Base-by-base conservation (phyloP, 2,329 filamentous ascomycete species). In the Drechslera avenae region DNA sequence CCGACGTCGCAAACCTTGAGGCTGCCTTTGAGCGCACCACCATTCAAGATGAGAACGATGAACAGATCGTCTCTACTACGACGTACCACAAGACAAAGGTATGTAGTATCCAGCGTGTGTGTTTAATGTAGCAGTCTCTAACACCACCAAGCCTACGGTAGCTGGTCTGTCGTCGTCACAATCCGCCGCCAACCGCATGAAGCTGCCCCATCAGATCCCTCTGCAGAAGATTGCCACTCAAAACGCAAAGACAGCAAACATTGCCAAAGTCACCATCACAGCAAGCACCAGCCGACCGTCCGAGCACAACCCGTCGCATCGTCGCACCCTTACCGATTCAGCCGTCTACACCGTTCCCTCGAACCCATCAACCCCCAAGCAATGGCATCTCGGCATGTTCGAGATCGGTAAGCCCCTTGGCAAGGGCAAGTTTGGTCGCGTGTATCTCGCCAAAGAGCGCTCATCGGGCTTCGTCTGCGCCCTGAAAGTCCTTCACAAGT, bases 311-410 rank as follows among this genome's bases (percentile, higher is more conserved):
- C 50, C 68, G 3, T 53, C 58, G 73, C 79, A 28, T 74, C 43
- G 73, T 69, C 59, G 69, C 70, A 73, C 69, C 65, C 59, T 71
- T 67, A 73, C 69, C 13, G 83, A 86, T 60, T 78, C 79, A 36
- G 80, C 80, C 44, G 42, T 75, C 58, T 69, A 71, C 65, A 56
- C 66, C 44, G 67, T 72, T 50, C 71, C 75, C 34, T 60, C 65
- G 1, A 47, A 51, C 17, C 48, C 48, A 5, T 43, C 48, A 21
- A 59, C 72, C 1, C 67, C 72, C 14, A 77, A 77, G 57, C 66
- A 91, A 62, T 92, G 92, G 75, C 90, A 96, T 70, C 84, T 96
- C 3, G 89, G 90, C 75, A 95, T 95, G 90, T 96, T 96, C 72
- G 91, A 96, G 73, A 96, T 95, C 59, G 90, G 90, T 32, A 88